Evolutionary conservation across 768 basidiomycete genomes (phyloP), one percentile per base, ranked within the genome.

Genomic region (Xerocomellus intermedius): DNA sequence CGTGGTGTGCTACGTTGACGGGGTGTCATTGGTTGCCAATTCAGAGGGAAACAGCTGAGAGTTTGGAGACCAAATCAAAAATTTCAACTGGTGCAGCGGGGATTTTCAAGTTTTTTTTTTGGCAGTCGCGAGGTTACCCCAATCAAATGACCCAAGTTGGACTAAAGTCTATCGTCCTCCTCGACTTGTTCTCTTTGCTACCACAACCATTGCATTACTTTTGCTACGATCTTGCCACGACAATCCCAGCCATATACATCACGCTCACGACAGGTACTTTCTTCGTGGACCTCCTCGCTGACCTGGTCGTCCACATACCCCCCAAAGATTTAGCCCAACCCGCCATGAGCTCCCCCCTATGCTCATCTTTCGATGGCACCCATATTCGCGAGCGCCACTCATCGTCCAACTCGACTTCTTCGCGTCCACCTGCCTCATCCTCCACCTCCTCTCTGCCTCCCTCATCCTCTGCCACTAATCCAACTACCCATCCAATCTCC

Each of bases 401-500:
- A 0, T 61, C 62, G 33, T 61, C 65, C 24, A 53, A 45, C 19
- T 60, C 65, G 17, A 50, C 66, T 10, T 69, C 76, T 10, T 64
- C 69, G 5, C 58, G 70, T 35, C 65, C 74, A 8, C 67, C 70
- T 36, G 63, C 70, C 7, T 70, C 78, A 7, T 58, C 68, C 4
- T 64, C 66, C 4, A 55, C 68, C 2, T 55, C 69, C 13, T 59
- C 73, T 41, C 44, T 69, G 16, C 61, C 63, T 32, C 59, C 65
- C 8, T 59, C 73, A 2, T 50, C 63, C 28, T 70, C 77, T 8
- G 65, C 76, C 38, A 32, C 67, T 10, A 54, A 52, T 48, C 55
- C 61, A 28, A 62, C 71, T 3, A 62, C 69, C 37, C 54, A 60
- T 46, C 70, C 79, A 6, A 69, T 84, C 54, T 73, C 83, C 6